phyloP scores from a whole-genome alignment of 2,329 filamentous ascomycete genomes.

The Phialophora macrospora region DNA sequence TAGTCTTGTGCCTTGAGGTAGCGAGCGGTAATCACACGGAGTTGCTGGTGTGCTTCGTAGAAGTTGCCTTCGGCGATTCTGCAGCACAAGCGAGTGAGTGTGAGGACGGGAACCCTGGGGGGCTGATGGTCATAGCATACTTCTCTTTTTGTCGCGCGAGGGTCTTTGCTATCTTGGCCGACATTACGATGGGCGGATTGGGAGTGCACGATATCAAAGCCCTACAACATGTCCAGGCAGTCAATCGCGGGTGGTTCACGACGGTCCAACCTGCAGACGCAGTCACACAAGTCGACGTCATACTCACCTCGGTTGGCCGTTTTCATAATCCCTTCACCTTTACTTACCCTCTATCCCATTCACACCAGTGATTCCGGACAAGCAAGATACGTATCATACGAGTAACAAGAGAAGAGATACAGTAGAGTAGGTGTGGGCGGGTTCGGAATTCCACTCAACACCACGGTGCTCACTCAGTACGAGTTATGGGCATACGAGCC shows the following conservation, averaged over 20 bases:
- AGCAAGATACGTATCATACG: neutral
- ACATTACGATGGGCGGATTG: slow-evolving; percentile 41
- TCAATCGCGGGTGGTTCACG: neutral
- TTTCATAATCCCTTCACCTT: neutral
- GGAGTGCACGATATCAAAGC: neutral
- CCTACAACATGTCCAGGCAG: neutral
- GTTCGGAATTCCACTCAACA: neutral
- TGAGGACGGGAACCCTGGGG: neutral
- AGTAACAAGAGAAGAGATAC: neutral
- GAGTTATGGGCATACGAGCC: too few relatives aligned
- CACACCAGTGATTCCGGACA: neutral
- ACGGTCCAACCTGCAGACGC: neutral
- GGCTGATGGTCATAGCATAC: slow-evolving; percentile 49
- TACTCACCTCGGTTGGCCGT: neutral
- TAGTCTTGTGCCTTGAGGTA: slow-evolving; percentile 82
- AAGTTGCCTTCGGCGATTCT: slow-evolving; percentile 89
- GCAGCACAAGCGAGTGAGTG: slow-evolving; percentile 24
- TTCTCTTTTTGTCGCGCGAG: slow-evolving; percentile 78
- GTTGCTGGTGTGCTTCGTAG: slow-evolving; percentile 98
- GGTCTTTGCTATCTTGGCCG: slow-evolving; percentile 69
- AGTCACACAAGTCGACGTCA: neutral
- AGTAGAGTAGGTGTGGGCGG: neutral
- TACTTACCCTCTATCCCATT: neutral
- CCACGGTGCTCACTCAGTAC: neutral
- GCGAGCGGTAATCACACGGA: slow-evolving; percentile 89